Conservation (phyloP, 441 rosid species). For the Pelargonium australe region DNA sequence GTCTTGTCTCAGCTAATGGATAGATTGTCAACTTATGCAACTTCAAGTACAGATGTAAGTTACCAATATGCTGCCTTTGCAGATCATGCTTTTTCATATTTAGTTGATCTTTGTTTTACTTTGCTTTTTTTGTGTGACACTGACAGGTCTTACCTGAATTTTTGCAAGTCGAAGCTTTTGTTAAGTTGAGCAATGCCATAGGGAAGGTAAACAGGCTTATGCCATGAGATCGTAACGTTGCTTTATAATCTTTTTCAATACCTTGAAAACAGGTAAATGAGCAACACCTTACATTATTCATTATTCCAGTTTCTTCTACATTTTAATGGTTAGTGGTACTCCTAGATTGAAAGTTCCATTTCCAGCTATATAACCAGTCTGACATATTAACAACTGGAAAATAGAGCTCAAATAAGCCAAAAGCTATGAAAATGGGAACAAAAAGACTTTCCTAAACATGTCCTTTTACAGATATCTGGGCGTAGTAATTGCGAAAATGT, state of each 20-base stretch:
- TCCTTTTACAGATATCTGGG: neutral
- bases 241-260: constrained; percentile 10
- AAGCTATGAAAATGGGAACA: neutral
- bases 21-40: constrained; percentile 63
- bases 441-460: neutral
- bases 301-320: neutral
- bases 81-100: constrained; percentile 12
- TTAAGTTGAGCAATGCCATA: constrained; percentile 59
- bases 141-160: constrained; percentile 55
- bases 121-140: constrained; percentile 13
- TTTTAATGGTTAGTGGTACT: neutral
- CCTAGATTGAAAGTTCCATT: neutral
- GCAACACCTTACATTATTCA: neutral
- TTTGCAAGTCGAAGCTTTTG: constrained; percentile 70
- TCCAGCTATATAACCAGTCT: neutral
- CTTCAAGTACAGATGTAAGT: constrained; percentile 58
- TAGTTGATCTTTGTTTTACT: constrained; percentile 11
- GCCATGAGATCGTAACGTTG: constrained; percentile 13
- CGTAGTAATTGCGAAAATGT: neutral
- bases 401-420: neutral
- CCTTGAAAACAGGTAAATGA: neutral
- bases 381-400: neutral
- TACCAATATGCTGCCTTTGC: constrained; percentile 13
- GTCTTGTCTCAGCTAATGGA: constrained; percentile 62
- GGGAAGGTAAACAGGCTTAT: constrained; percentile 41